A percentile compares a stretch with the other conserved stretches of the same genome.
Evolutionary conservation across 2,329 filamentous ascomycete genomes (phyloP).

Genomic region (Trichophyton equinum): DNA sequence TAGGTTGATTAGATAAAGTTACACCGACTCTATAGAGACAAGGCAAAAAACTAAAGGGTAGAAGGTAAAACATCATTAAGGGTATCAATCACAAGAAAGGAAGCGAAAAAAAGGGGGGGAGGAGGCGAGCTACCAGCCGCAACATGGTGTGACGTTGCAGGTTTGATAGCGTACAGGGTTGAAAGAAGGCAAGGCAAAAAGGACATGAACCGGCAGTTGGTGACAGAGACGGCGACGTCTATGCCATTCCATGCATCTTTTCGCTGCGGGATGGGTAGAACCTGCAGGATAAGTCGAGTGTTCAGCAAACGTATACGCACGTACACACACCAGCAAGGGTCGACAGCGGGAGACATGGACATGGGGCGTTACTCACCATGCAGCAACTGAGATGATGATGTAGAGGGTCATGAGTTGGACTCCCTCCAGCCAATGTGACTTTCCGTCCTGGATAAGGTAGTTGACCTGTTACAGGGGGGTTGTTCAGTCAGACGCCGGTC

Average conservation of each 20-base stretch:
- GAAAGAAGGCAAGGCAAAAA: neutral
- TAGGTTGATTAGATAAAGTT: neutral
- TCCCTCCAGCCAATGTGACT: conserved; percentile 49
- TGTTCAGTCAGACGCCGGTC: neutral
- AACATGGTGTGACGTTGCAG: neutral
- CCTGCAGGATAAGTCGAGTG: neutral
- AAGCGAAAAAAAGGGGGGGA: neutral
- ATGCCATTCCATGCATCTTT: neutral
- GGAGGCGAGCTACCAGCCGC: neutral
- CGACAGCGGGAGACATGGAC: neutral
- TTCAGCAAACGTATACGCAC: neutral
- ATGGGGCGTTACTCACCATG: conserved; percentile 32
- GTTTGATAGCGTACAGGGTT: neutral
- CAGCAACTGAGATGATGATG: conserved; percentile 49
- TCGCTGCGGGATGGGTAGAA: neutral
- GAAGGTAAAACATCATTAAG: neutral
- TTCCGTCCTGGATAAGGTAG: conserved; percentile 50
- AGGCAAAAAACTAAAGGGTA: neutral
- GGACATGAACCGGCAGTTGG: neutral
- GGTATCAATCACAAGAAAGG: neutral
- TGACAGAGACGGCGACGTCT: neutral
- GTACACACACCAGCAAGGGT: too few species aligned
- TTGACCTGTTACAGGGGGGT: conserved; percentile 41
- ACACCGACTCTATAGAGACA: neutral
- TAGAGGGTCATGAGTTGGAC: conserved; percentile 48